Evolutionary conservation across 805 yeast genomes (phyloP), one percentile per base, ranked within the genome.

Genomic region (Saturnispora quitensis): DNA sequence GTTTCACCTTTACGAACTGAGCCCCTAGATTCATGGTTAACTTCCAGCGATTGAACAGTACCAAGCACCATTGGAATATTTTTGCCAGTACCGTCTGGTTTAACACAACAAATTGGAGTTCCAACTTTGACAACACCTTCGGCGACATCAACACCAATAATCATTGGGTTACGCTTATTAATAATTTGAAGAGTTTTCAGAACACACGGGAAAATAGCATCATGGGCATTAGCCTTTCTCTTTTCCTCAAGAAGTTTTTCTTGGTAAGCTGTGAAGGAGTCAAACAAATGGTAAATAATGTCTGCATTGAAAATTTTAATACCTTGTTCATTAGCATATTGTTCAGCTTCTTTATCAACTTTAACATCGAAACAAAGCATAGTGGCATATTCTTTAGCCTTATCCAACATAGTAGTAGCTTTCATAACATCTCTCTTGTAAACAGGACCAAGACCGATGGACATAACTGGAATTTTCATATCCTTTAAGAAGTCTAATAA

Each of bases 391-490:
- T 91, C 97, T 52, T 90, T 91, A 24, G 96, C 97, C 70, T 85
- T 89, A 57, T 93, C 99, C 67, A 93, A 76, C 99, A 93, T 93
- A 1, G 99, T 83, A 25, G 90, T 78, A 10, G 97, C 97, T 67
- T 89, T 88, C 95, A 93, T 93, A 46, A 93, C 96, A 74, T 93
- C 99, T 73, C 97, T 85, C 74, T 91, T 93, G 76, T 73, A 93
- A 40, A 93, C 99, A 50, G 99, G 99, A 63, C 99, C 99, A 67
- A 93, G 77, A 50, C 97, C 96, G 65, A 93, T 90, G 35, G 97
- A 86, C 97, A 91, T 89, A 36, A 93, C 99, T 20, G 99, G 99
- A 70, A 93, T 93, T 78, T 93, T 93, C 97, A 90, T 88, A 63
- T 88, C 96, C 72, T 91, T 91, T 68, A 93, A 79, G 88, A 93